These are phyloP conservation scores for Aspergillus fumigatus DNA, from an alignment of 2,329 filamentous ascomycete genomes.

Conservation along the genomic window DNA sequence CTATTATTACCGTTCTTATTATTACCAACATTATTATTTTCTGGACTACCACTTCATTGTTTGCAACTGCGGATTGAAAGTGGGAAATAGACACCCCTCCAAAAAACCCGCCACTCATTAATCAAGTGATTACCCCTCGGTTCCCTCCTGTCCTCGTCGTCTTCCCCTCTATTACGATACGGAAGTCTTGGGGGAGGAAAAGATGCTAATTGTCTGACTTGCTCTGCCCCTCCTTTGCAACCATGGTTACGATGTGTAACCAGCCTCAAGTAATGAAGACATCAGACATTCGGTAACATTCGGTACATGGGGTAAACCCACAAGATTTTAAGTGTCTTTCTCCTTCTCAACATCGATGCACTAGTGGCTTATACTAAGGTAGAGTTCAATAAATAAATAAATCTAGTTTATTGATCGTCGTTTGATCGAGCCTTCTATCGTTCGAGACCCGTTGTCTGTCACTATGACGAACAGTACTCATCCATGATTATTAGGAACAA, in stretches of 20 bases:
- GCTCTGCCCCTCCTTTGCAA: slow-evolving; percentile 5
- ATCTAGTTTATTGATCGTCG: background rate
- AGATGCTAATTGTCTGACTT: background rate
- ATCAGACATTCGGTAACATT: background rate
- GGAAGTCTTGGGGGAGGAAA: background rate
- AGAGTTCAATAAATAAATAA: background rate
- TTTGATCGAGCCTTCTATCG: background rate
- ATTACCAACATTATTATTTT: background rate
- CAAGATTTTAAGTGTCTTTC: background rate
- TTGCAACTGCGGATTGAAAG: background rate
- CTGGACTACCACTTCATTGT: background rate
- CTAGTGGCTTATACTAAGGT: background rate
- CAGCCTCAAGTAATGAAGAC: background rate
- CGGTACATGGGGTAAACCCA: no score
- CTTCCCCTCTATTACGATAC: background rate
- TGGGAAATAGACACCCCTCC: slow-evolving; percentile 4
- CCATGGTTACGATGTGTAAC: background rate
- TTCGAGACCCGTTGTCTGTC: background rate
- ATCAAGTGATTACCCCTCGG: slow-evolving; percentile 8
- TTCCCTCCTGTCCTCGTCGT: slow-evolving; percentile 4
- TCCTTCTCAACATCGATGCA: background rate
- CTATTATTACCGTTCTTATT: background rate
- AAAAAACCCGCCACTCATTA: slow-evolving; percentile 10
- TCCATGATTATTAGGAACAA: background rate
- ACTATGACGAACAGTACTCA: background rate